Base-by-base conservation (phyloP, 2,329 filamentous ascomycete genomes). In the Nigrospora oryzae region DNA sequence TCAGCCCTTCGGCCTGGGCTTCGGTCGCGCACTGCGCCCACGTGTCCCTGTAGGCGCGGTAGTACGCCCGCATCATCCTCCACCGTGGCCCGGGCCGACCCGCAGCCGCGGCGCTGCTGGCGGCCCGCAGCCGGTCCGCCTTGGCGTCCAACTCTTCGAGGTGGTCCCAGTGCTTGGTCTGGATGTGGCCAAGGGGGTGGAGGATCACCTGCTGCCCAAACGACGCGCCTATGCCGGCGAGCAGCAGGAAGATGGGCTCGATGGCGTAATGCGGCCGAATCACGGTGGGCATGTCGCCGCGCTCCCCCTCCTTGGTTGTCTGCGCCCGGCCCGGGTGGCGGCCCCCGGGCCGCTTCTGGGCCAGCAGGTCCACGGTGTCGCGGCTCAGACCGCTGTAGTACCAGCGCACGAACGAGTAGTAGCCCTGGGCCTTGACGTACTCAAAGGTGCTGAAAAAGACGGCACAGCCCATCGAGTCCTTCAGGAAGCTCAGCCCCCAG, bases 371-470 rank as follows among this genome's bases (percentile, higher is more conserved):
- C 42, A 81, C 64, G 12, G 69, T 69, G 32, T 78, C 70, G 36
- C 71, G 68, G 28, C 69, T 72, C 19, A 80, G 60, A 1, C 72
- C 73, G 28, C 81, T 78, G 52, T 89, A 89, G 58, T 82, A 86
- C 67, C 77, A 81, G 13, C 74, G 77, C 31, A 89, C 77, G 56
- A 85, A 89, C 38, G 68, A 68, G 62, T 88, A 88, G 63, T 86
- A 85, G 12, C 73, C 73, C 58, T 89, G 85, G 11, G 80, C 82
- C 60, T 89, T 89, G 56, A 89, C 68, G 40, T 80, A 86, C 63
- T 90, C 86, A 51, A 90, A 89, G 0, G 77, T 78, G 53, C 76
- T 78, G 63, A 90, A 90, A 71, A 88, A 88, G 15, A 86, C 63
- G 33, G 81, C 84, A 43, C 76, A 79, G 12, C 84, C 84, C 6